Conservation (phyloP, 2,329 filamentous ascomycete species). For the Colletotrichum liaoningense region DNA sequence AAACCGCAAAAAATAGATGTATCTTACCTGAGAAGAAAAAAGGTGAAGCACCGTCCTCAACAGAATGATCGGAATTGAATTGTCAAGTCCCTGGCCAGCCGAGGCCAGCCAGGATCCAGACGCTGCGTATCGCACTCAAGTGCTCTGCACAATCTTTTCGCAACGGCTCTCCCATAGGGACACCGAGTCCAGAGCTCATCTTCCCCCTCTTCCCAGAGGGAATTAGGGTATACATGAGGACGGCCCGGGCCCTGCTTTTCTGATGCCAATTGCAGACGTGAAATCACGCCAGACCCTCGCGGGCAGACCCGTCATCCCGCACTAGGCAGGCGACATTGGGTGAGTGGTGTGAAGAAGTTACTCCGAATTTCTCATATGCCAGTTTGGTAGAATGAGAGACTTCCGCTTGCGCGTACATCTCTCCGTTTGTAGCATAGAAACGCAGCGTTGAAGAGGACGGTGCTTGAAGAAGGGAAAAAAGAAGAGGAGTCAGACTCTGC, state of each 20-base stretch:
- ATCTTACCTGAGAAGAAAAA: conserved; percentile 40
- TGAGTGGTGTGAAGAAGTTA: conserved; percentile 77
- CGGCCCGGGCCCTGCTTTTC: conserved; percentile 77
- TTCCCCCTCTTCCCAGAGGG: conserved; percentile 42
- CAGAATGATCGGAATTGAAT: conserved; percentile 97
- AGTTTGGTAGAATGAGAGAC: conserved; percentile 40
- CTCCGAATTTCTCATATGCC: conserved; percentile 99
- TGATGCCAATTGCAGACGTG: conserved; percentile 91
- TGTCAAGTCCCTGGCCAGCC: conserved; percentile 55
- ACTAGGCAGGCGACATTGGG: conserved; percentile 56
- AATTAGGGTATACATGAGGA: conserved; percentile 39
- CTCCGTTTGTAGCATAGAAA: conserved; percentile 93
- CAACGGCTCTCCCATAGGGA: conserved; percentile 91
- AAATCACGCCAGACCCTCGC: conserved; percentile 86
- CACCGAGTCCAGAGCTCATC: conserved; percentile 45
- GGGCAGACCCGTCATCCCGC: conserved; percentile 72
- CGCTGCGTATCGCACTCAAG: conserved; percentile 98
- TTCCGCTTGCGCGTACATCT: conserved; percentile 46
- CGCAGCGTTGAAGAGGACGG: conserved; percentile 91
- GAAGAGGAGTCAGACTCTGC: neutral
- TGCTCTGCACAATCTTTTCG: conserved; percentile 88
- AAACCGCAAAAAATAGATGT: neutral
- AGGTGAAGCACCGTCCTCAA: conserved; percentile 74
- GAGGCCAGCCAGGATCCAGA: conserved; percentile 57
- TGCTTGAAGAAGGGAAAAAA: conserved; percentile 66